Evolutionary conservation across 2,329 filamentous ascomycete species (phyloP).

Genomic region (Blumeria hordei): DNA sequence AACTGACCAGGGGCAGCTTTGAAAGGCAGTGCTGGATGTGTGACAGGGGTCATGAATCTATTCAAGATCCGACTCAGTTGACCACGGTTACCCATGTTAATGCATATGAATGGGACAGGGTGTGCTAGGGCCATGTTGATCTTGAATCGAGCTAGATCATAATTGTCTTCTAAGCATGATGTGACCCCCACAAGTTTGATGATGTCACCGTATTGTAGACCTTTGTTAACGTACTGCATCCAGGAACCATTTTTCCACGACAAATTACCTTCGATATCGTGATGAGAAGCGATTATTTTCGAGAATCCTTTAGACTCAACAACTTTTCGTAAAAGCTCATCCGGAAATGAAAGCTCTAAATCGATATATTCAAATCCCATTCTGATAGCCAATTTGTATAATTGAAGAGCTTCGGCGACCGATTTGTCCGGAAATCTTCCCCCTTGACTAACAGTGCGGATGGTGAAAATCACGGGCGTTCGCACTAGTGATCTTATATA

Average conservation of each 20-base stretch:
- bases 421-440: slow-evolving; percentile 66
- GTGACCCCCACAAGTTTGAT: slow-evolving; percentile 86
- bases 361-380: slow-evolving; percentile 85
- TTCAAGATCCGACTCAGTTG: slow-evolving; percentile 83
- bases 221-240: slow-evolving; percentile 74
- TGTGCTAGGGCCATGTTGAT: slow-evolving; percentile 47
- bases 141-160: slow-evolving; percentile 62
- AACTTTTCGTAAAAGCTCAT: slow-evolving; percentile 46
- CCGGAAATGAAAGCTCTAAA: slow-evolving; percentile 67
- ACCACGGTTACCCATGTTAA: slow-evolving; percentile 81
- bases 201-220: slow-evolving; percentile 70
- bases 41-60: slow-evolving; percentile 81
- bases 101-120: slow-evolving; percentile 58
- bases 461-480: slow-evolving; percentile 75
- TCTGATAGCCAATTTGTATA: slow-evolving; percentile 59
- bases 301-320: slow-evolving; percentile 42
- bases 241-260: slow-evolving; percentile 88
- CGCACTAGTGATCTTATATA: slow-evolving; percentile 47
- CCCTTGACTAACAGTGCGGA: slow-evolving; percentile 67
- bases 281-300: slow-evolving; percentile 83
- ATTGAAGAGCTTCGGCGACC: slow-evolving; percentile 40
- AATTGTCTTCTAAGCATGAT: slow-evolving; percentile 59
- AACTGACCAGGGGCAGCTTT: slow-evolving; percentile 88
- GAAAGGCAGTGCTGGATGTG: slow-evolving; percentile 69
- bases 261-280: slow-evolving; percentile 55